These are phyloP conservation scores for Candida arabinofermentans DNA, from an alignment of 805 yeast genomes.

Conservation along the genomic window DNA sequence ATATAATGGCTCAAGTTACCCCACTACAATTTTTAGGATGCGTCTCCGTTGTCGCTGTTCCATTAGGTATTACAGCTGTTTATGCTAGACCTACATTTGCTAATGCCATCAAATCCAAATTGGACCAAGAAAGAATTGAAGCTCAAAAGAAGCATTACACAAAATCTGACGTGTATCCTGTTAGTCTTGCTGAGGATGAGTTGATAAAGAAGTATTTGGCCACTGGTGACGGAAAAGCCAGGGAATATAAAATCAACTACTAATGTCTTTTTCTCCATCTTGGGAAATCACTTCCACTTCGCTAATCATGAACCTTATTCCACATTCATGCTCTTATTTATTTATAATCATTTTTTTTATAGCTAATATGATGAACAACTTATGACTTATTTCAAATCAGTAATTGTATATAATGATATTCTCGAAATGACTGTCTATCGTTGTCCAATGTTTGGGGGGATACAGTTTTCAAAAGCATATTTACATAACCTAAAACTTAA, in stretches of 20 bases:
- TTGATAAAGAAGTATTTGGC: constrained; percentile 24
- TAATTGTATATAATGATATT: neutral
- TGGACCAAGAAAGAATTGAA: constrained; percentile 31
- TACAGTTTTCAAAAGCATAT: no score
- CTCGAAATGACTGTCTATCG: neutral
- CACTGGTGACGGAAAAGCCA: constrained; percentile 27
- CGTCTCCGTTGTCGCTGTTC: constrained; percentile 28
- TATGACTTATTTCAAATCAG: constrained; percentile 2
- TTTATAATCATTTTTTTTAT: neutral
- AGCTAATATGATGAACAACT: neutral
- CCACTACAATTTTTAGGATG: constrained; percentile 27
- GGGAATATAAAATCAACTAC: constrained; percentile 19
- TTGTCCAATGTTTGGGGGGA: no score
- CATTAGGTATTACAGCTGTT: constrained; percentile 22
- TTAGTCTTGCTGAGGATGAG: constrained; percentile 21
- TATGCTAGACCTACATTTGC: constrained; percentile 33
- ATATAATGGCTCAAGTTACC: constrained; percentile 24
- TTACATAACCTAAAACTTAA: no score
- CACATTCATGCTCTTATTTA: neutral
- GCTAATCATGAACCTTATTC: neutral
- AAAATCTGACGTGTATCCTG: constrained; percentile 23
- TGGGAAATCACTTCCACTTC: no score
- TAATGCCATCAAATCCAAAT: constrained; percentile 31
- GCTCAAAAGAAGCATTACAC: constrained; percentile 24
- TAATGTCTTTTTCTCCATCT: neutral